Conservation (phyloP, 1,139 yeast species). For the Taiozyma sp. region DNA sequence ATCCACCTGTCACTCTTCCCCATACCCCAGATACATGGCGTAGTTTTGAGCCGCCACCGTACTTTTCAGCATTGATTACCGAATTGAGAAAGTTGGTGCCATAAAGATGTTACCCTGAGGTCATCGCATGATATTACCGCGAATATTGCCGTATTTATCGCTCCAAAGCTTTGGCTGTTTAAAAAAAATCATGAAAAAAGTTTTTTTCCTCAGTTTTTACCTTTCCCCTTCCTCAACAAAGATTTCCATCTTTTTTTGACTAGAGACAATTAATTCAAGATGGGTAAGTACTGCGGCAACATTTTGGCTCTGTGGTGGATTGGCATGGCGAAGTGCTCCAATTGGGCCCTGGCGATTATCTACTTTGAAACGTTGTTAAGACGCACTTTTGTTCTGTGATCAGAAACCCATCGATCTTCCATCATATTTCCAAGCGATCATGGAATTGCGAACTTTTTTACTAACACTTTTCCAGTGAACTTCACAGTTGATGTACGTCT, state of each 20-base stretch:
- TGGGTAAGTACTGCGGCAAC: constrained; percentile 17
- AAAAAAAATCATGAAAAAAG: constrained; percentile 5
- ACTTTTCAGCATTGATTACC: background rate
- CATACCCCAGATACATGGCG: background rate
- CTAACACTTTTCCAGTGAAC: constrained; percentile 23
- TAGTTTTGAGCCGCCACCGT: background rate
- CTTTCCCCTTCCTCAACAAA: constrained; percentile 3
- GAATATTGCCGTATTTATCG: background rate
- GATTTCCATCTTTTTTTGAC: constrained; percentile 8
- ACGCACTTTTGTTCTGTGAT: background rate
- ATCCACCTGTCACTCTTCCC: background rate
- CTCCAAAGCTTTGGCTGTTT: background rate
- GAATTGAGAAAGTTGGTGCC: background rate
- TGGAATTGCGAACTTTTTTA: constrained; percentile 1
- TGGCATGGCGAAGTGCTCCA: background rate
- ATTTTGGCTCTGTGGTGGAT: background rate
- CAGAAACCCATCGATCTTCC: background rate
- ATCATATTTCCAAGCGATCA: background rate
- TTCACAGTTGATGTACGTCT: constrained; percentile 27
- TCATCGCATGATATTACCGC: background rate
- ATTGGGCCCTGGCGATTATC: background rate
- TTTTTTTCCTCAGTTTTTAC: constrained; percentile 5
- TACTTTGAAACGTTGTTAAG: background rate
- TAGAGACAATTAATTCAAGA: constrained; percentile 19
- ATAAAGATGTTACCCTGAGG: background rate